A percentile compares a stretch with the other conserved stretches of the same genome.
Evolutionary conservation across 2,329 filamentous ascomycete genomes (phyloP).

Genomic region (Teratosphaeria nubilosa): DNA sequence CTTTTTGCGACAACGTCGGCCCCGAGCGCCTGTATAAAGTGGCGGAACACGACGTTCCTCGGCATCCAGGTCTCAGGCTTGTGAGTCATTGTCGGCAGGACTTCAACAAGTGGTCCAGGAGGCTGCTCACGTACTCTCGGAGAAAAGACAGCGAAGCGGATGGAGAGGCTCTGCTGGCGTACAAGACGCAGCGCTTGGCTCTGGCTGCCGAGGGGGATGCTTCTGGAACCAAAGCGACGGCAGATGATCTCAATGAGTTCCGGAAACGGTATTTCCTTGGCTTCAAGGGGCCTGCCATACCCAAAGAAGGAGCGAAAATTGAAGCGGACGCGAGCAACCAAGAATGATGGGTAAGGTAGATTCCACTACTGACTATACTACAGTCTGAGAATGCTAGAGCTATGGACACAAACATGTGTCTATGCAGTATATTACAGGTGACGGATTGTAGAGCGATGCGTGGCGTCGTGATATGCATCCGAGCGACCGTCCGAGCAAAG

Average conservation of each 20-base stretch:
- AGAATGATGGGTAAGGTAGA: not conserved
- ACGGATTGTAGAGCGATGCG: not conserved
- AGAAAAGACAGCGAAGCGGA: slow-evolving; percentile 49
- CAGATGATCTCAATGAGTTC: slow-evolving; percentile 60
- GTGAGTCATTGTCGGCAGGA: slow-evolving; percentile 70
- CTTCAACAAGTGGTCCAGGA: slow-evolving; percentile 89
- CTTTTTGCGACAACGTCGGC: slow-evolving; percentile 42
- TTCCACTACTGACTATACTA: not conserved
- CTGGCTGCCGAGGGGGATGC: slow-evolving; percentile 11
- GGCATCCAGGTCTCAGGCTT: slow-evolving; percentile 64
- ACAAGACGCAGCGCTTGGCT: slow-evolving; percentile 12
- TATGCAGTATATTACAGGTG: not conserved
- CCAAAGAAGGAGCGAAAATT: not conserved
- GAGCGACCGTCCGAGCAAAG: not conserved
- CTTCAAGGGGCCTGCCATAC: slow-evolving; percentile 13
- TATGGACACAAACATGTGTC: not conserved
- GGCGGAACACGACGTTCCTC: slow-evolving; percentile 59
- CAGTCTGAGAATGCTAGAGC: not conserved
- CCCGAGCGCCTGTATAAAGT: not conserved
- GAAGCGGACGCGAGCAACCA: not conserved
- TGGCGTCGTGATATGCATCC: not conserved
- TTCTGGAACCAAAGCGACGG: slow-evolving; percentile 39
- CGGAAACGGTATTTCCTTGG: slow-evolving; percentile 39
- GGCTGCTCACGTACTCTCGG: slow-evolving; percentile 76
- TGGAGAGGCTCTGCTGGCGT: slow-evolving; percentile 15